Base-by-base conservation (phyloP, 495 filamentous ascomycete genomes). In the Penicillium chermesinum region DNA sequence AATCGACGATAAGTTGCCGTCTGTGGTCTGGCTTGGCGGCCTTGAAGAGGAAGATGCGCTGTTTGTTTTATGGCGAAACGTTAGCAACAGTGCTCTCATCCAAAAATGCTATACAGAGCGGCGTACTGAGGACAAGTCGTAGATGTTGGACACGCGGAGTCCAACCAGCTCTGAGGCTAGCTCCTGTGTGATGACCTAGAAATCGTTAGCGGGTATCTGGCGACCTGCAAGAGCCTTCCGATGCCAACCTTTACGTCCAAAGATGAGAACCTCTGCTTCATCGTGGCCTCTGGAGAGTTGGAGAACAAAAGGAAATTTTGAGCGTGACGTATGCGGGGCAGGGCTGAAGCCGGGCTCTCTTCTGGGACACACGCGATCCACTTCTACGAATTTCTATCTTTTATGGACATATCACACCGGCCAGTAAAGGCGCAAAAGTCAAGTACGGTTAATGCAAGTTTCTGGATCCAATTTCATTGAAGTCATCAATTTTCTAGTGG, bases 211-310 rank as follows among this genome's bases (percentile, higher is more conserved):
- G 15, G 48, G n/a, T 19, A 35, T 36, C 19, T 42, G 37, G 32
- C 14, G 15, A 8, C 33, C 16, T n/a, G 34, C 20, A 50, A 32
- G 48, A 1, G 3, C 17, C 22, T 2, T 38, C 48, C 13, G 9
- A 4, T 16, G 35, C 44, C 14, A 73, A 88, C 87, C 77, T 88
- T 86, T 52, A 95, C 87, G 64, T 95, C 91, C 40, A 95, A 70
- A 2, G 90, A 95, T 12, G 91, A 96, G 72, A 95, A 96, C 67
- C 93, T 79, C 63, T 96, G 93, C 78, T 98, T 98, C 93, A 98
- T 98, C 30, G 69, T 82, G 65, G 40, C 39, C 37, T 17, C n/a
- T 30, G 38, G 25, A 46, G 39, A 42, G 46, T 42, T 49, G 49
- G 34, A 41, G 50, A 39, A 42, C 50, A 54, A 58, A 61, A 58